Percentiles rank a stretch among this genome's conserved stretches.
These are phyloP conservation scores for Aspergillus clavatus DNA, from an alignment of 2,329 filamentous ascomycete genomes.

Conservation along the genomic window DNA sequence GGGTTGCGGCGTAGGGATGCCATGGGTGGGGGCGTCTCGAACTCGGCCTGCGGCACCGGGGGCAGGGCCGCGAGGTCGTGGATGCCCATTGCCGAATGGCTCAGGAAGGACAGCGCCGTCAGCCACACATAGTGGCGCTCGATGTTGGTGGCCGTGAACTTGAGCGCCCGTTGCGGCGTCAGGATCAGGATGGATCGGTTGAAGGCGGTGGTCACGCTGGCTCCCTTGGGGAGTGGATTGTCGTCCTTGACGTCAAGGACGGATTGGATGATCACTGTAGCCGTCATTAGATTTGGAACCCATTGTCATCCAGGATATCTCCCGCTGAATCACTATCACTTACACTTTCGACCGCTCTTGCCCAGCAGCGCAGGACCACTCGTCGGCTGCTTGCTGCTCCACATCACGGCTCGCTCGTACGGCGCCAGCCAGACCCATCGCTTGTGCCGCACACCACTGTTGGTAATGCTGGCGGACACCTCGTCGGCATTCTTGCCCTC, in stretches of 20 bases:
- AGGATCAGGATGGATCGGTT: conserved; percentile 92
- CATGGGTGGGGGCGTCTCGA: conserved; percentile 40
- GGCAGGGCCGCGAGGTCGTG: conserved; percentile 64
- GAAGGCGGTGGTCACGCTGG: conserved; percentile 56
- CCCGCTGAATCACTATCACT: conserved; percentile 41
- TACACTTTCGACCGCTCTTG: conserved; percentile 90
- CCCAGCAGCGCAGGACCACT: conserved; percentile 83
- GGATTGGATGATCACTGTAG: conserved; percentile 94
- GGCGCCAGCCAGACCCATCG: conserved; percentile 98
- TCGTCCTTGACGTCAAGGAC: conserved; percentile 96
- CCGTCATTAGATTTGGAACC: no score
- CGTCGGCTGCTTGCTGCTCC: conserved; percentile 95
- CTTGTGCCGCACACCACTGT: conserved; percentile 71
- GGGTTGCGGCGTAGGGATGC: conserved; percentile 50
- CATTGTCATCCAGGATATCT: no score
- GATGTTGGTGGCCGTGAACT: conserved; percentile 78
- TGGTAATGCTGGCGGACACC: conserved; percentile 63
- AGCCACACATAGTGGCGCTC: conserved; percentile 95
- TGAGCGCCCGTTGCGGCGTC: conserved; percentile 86
- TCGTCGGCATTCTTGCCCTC: conserved; percentile 59
- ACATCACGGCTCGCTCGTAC: conserved; percentile 92
- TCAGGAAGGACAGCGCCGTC: conserved; percentile 88
- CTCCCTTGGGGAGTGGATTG: conserved; percentile 73
- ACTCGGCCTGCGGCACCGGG: conserved; percentile 46
- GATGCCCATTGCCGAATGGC: conserved; percentile 77